Base-by-base conservation (phyloP, 2,329 filamentous ascomycete genomes). In the Bertia moriformis region DNA sequence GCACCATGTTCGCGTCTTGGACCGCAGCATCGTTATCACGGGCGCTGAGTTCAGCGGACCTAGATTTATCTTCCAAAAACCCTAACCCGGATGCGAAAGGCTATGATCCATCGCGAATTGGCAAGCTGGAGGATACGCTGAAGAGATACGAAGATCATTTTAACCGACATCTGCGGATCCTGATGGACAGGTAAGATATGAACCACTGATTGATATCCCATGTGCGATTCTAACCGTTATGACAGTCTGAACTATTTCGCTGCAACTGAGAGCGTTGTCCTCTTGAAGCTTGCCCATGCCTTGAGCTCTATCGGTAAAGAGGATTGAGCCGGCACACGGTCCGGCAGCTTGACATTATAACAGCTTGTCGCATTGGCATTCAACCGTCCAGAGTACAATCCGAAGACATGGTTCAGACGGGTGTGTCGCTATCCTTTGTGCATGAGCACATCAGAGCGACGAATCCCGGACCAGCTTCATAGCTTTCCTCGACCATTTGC, bases 121-220 rank as follows among this genome's bases (percentile, higher is more conserved):
- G 65, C 38, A 77, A 77, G 46, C 63, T 79, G 41, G 71, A 75
- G 44, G 72, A 77, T 41, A 73, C 72, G 41, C 57, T 80, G 30
- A 63, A 66, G 44, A 68, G 73, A 51, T 79, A 78, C 49, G 75
- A 80, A 46, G 70, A 76, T 41, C 75, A 78, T 47, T 80, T 79
- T 50, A 68, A 66, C 14, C 58, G 73, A 19, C 75, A 79, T 55
- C 51, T 80, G 43, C 73, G 74, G 51, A 76, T 80, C 43, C 48
- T 79, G 48, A 66, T 79, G 45, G 74, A 79, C 48, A 75, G 73
- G 48, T 60, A 35, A 13, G 15, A 12, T 12, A 35, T 18, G 17
- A 15, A 35, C 17, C 32, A 7, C 17, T 13, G 32, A 12, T 35
- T 35, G 15, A 7, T 35, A 10, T 7, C 32, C 7, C 10, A 35